A percentile compares a stretch with the other conserved stretches of the same genome.
Evolutionary conservation across 108 stramenopile species (phyloP).

Genomic region (Cyclotella atomus): DNA sequence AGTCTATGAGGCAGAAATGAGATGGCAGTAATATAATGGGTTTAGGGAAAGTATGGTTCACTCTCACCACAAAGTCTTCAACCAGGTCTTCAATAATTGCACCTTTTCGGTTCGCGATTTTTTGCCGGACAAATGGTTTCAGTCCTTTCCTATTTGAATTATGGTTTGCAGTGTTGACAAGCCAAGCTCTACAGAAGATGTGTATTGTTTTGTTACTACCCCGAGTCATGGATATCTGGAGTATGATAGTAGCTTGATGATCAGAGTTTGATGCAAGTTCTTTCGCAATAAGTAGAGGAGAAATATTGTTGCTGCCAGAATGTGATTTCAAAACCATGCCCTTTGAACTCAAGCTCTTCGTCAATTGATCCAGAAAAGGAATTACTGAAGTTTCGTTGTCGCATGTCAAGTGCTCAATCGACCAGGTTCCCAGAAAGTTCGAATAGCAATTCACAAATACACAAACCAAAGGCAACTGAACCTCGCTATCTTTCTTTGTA

Average conservation of each 20-base stretch:
- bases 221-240: slow-evolving; percentile 29
- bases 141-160: background rate
- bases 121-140: background rate
- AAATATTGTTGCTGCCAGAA: too few species aligned
- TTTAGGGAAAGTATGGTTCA: background rate
- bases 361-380: slow-evolving; percentile 19
- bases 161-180: slow-evolving; percentile 18
- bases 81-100: slow-evolving; percentile 35
- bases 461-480: background rate
- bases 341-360: slow-evolving; percentile 6
- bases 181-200: slow-evolving; percentile 44
- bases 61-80: slow-evolving; percentile 23
- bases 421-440: slow-evolving; percentile 15
- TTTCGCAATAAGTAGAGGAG: slow-evolving; percentile 18
- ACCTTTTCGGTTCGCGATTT: slow-evolving; percentile 23
- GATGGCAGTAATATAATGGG: background rate
- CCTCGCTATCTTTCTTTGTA: slow-evolving; percentile 1
- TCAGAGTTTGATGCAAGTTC: slow-evolving; percentile 16
- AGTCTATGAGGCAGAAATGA: background rate
- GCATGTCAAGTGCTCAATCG: slow-evolving; percentile 17
- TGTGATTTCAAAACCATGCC: background rate
- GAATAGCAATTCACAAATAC: slow-evolving; percentile 30
- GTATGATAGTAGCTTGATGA: slow-evolving; percentile 21
- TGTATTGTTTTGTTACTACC: slow-evolving; percentile 10
- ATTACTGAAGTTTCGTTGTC: slow-evolving; percentile 17